Evolutionary conservation across 2,329 filamentous ascomycete genomes (phyloP).

Genomic region (Emmonsiellopsis sp.): DNA sequence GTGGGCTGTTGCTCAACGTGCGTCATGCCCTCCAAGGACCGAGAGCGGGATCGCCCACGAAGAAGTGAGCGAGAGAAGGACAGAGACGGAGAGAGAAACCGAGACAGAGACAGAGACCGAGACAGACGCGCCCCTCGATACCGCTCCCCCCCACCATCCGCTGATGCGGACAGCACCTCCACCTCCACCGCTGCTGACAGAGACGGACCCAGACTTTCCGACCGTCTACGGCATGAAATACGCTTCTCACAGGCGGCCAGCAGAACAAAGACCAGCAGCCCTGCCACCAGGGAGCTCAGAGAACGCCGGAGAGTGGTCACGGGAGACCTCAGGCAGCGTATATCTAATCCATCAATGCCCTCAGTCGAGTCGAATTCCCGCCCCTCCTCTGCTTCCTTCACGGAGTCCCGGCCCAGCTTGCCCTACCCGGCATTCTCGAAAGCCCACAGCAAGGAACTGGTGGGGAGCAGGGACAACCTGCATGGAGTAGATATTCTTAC

Average conservation of each 20-base stretch:
- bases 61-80: slow-evolving; percentile 22
- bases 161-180: slow-evolving; percentile 11
- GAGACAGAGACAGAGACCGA: too few species aligned
- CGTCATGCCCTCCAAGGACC: slow-evolving; percentile 29
- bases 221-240: slow-evolving; percentile 4
- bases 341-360: slow-evolving; percentile 9
- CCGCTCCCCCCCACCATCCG: slow-evolving; percentile 14
- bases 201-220: slow-evolving; percentile 4
- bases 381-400: slow-evolving; percentile 22
- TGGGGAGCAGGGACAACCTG: slow-evolving; percentile 54
- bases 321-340: slow-evolving; percentile 7
- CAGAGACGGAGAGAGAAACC: slow-evolving; percentile 8
- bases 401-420: slow-evolving; percentile 42
- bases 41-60: slow-evolving; percentile 21
- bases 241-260: slow-evolving; percentile 23
- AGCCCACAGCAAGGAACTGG: slow-evolving; percentile 79
- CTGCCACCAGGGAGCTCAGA: slow-evolving; percentile 4
- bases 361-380: slow-evolving; percentile 5
- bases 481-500: slow-evolving; percentile 44
- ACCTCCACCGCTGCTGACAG: not conserved
- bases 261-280: slow-evolving; percentile 14
- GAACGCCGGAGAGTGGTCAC: slow-evolving; percentile 24
- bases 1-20: not conserved
- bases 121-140: slow-evolving; percentile 17
- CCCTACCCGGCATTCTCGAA: slow-evolving; percentile 83